These are phyloP conservation scores for Coffea humblotiana DNA, from an alignment of 305 asterid genomes.

Conservation along the genomic window DNA sequence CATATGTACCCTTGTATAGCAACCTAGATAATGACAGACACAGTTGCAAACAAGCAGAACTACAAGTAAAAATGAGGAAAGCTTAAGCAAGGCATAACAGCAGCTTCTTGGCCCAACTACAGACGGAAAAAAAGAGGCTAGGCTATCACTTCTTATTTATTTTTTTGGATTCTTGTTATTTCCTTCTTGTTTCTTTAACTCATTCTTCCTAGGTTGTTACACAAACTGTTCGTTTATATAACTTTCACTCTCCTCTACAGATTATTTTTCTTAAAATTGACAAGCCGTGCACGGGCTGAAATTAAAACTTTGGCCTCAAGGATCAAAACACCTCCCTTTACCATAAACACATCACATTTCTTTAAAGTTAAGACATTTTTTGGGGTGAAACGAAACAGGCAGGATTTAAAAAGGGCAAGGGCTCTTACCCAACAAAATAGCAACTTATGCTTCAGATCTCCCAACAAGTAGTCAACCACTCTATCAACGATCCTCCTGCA, in stretches of 20 bases:
- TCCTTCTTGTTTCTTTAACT: not conserved
- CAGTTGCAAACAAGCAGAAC: not conserved
- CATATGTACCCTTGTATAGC: not conserved
- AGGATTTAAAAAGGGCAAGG: not conserved
- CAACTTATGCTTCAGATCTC: constrained; percentile 53
- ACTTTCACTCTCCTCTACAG: not conserved
- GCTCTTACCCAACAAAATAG: constrained; percentile 81
- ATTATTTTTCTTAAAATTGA: not conserved
- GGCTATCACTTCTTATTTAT: not conserved
- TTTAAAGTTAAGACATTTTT: not conserved
- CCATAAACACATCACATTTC: not conserved
- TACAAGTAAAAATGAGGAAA: not conserved
- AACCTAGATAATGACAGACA: not conserved
- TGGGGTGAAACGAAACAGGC: not conserved
- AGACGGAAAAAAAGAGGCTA: not conserved
- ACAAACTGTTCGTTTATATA: not conserved
- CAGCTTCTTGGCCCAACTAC: not conserved
- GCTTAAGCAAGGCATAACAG: not conserved
- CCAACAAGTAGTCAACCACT: constrained; percentile 77
- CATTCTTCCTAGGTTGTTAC: not conserved
- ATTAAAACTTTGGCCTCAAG: not conserved
- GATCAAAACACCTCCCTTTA: not conserved
- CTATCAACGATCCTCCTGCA: constrained; percentile 60
- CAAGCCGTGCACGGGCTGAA: not conserved
- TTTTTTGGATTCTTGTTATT: not conserved